Evolutionary conservation across 176 grass and related monocot genomes (phyloP).

Genomic region (Paspalum vaginatum): DNA sequence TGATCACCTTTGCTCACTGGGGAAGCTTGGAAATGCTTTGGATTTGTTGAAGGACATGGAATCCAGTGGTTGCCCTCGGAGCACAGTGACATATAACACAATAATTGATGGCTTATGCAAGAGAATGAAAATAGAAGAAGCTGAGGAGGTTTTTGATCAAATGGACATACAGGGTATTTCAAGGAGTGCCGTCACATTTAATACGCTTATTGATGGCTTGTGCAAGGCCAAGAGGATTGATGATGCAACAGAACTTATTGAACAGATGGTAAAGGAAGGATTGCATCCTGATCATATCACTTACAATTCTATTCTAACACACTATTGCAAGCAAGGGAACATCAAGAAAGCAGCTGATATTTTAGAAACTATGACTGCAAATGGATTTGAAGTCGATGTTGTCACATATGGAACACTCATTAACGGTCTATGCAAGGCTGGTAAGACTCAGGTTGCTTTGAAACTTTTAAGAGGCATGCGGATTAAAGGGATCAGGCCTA

Average conservation of each 20-base stretch:
- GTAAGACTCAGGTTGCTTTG: slow-evolving; percentile 78
- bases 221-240: slow-evolving; percentile 73
- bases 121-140: slow-evolving; percentile 86
- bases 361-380: slow-evolving; percentile 77
- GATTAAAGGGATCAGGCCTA: slow-evolving; percentile 71
- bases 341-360: slow-evolving; percentile 77
- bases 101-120: slow-evolving; percentile 87
- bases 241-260: slow-evolving; percentile 72
- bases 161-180: slow-evolving; percentile 85
- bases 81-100: slow-evolving; percentile 76
- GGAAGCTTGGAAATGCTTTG: slow-evolving; percentile 70
- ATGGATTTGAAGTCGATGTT: slow-evolving; percentile 80
- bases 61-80: slow-evolving; percentile 58
- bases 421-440: slow-evolving; percentile 82
- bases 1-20: slow-evolving; percentile 66
- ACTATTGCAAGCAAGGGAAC: slow-evolving; percentile 91
- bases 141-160: slow-evolving; percentile 80
- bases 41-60: slow-evolving; percentile 94
- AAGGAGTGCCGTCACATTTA: slow-evolving; percentile 76
- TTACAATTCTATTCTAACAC: slow-evolving; percentile 81
- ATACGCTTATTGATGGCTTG: slow-evolving; percentile 77
- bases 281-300: slow-evolving; percentile 83
- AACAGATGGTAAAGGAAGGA: slow-evolving; percentile 75
- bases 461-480: slow-evolving; percentile 79
- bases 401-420: slow-evolving; percentile 84